Evolutionary conservation across 208 protist species (phyloP).

Genomic region (Leishmania arabica): DNA sequence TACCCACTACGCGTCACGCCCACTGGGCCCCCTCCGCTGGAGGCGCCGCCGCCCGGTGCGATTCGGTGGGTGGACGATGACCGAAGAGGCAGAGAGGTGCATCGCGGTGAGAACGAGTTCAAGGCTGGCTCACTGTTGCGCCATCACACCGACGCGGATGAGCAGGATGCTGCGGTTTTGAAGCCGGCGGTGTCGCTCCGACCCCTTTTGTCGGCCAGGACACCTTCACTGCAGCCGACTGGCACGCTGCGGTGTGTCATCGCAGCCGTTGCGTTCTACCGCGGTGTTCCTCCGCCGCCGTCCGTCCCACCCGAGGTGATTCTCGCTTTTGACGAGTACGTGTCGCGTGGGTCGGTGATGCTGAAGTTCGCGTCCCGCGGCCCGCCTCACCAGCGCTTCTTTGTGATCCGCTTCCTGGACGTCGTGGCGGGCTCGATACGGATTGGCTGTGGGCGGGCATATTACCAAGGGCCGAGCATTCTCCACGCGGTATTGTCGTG

Average conservation of each 20-base stretch:
- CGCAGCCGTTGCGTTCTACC: slow-evolving; percentile 44
- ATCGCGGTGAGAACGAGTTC: not conserved
- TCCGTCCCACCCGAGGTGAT: slow-evolving; percentile 58
- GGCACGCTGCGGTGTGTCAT: slow-evolving; percentile 47
- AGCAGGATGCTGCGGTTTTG: not conserved
- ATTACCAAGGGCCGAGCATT: not conserved
- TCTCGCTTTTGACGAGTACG: slow-evolving; percentile 72
- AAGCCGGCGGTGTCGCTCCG: not conserved
- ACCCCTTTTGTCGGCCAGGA: slow-evolving; percentile 2
- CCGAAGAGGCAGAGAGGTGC: not conserved
- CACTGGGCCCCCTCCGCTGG: not conserved
- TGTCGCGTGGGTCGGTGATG: slow-evolving; percentile 49
- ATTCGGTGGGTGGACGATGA: slow-evolving; percentile 15
- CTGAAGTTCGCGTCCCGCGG: slow-evolving; percentile 57
- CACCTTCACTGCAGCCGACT: slow-evolving; percentile 37
- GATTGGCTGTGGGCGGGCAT: not conserved
- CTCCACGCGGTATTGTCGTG: slow-evolving; percentile 55
- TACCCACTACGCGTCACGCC: not conserved
- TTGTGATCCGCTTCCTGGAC: slow-evolving; percentile 64
- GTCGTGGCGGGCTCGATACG: slow-evolving; percentile 7
- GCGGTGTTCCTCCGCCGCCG: slow-evolving; percentile 31
- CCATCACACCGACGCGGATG: not conserved
- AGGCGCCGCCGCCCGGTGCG: not conserved
- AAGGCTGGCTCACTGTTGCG: not conserved
- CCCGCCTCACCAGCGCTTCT: slow-evolving; percentile 63